Evolutionary conservation across 2,329 filamentous ascomycete species (phyloP).

Genomic region (Colletotrichum phormii): DNA sequence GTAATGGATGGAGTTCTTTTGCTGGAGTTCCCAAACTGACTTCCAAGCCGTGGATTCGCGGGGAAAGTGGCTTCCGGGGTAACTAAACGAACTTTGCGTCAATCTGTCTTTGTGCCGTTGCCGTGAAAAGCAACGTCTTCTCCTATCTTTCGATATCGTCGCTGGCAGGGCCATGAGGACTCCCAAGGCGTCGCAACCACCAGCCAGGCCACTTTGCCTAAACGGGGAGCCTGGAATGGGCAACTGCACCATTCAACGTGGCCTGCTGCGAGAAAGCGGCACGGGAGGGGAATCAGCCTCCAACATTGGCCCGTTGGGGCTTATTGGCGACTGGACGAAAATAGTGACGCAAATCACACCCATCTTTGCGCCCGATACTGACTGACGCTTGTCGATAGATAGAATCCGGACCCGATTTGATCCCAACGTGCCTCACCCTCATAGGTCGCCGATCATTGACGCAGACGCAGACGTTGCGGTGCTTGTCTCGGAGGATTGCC

Average conservation of each 20-base stretch:
- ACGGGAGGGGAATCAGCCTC: neutral
- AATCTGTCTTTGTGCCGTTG: neutral
- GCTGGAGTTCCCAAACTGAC: neutral
- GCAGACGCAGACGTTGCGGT: neutral
- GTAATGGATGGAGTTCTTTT: slow-evolving; percentile 29
- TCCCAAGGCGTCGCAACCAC: neutral
- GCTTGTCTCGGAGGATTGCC: neutral
- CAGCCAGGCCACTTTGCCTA: neutral
- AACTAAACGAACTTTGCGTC: neutral
- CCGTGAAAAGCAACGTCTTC: neutral
- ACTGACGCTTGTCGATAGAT: too few species aligned
- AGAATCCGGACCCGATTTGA: neutral
- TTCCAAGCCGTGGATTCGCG: slow-evolving; percentile 33
- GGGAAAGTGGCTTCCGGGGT: slow-evolving; percentile 23
- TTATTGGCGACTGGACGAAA: slow-evolving; percentile 12
- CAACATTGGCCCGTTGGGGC: neutral
- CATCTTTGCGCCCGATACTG: neutral
- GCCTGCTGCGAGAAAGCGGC: neutral
- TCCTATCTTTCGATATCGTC: neutral
- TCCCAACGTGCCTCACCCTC: neutral
- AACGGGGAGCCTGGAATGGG: neutral
- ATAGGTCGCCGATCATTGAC: neutral
- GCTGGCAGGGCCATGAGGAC: neutral
- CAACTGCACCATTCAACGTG: neutral
- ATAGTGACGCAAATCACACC: neutral